Percentiles rank a stretch among this genome's conserved stretches.
Evolutionary conservation across 2,329 filamentous ascomycete genomes (phyloP).

Genomic region (Lachnellula arida): DNA sequence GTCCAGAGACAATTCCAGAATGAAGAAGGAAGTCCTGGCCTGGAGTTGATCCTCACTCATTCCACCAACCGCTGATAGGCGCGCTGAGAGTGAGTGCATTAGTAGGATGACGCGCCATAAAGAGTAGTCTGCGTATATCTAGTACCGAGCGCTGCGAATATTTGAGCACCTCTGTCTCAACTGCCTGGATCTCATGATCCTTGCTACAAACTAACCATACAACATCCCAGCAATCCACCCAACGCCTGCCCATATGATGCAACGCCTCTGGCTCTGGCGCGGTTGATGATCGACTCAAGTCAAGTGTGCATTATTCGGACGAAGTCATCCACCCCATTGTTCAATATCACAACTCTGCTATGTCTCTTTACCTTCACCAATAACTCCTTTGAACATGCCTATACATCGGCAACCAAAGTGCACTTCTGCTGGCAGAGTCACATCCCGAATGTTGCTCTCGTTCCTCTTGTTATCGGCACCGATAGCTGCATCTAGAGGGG

Average conservation of each 20-base stretch:
- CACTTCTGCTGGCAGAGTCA: constrained; percentile 58
- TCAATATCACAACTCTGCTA: not conserved
- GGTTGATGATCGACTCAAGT: not conserved
- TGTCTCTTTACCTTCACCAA: constrained; percentile 4
- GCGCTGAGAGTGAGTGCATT: no score
- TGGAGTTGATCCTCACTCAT: not conserved
- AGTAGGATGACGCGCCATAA: not conserved
- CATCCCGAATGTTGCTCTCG: constrained; percentile 58
- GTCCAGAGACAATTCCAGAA: not conserved
- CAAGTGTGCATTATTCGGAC: not conserved
- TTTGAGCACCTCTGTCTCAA: not conserved
- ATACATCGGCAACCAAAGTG: constrained; percentile 32
- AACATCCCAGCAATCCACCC: not conserved
- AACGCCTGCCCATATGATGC: not conserved
- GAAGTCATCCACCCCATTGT: not conserved
- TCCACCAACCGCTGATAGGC: no score
- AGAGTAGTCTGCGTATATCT: constrained; percentile 1
- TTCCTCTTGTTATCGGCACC: constrained; percentile 57
- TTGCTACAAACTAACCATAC: not conserved
- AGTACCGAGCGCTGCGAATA: not conserved
- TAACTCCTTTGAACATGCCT: constrained; percentile 12
- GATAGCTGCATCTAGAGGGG: constrained; percentile 32
- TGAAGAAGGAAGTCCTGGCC: not conserved
- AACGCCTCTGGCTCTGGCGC: not conserved
- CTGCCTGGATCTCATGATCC: not conserved